Base-by-base conservation (phyloP, 2,329 filamentous ascomycete genomes). In the Zasmidium cellare region DNA sequence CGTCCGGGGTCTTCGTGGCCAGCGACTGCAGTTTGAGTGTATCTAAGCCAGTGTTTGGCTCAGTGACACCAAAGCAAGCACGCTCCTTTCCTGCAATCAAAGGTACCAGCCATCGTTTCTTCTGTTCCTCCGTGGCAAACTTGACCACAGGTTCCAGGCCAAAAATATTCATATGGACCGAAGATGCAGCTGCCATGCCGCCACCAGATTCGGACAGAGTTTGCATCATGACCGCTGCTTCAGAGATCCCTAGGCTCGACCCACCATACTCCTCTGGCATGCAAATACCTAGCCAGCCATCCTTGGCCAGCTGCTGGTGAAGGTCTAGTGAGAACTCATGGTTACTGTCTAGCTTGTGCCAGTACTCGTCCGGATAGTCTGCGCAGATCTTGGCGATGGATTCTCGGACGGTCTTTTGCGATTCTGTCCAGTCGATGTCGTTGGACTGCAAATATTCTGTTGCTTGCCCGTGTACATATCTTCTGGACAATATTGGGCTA, bases 1-100 rank as follows among this genome's bases (percentile, higher is more conserved):
- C 72, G n/a, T 73, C 67, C 7, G 62, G 38, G 18, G 60, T 59
- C 19, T 63, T 67, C 2, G 64, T 69, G 0, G 76, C 77, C 5
- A 67, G 56, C 0, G 74, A 75, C 55, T 76, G 72, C 19, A 79
- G 56, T 28, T 73, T 74, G 49, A 78, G 56, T 2, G 76, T 78
- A 44, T 78, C 75, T 2, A 78, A 68, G 0, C 76, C 76, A 22
- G 56, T 55, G 19, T 59, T 55, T 5, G 56, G 56, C 24, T 59
- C 56, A 18, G 53, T 56, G 11, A 56, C 89, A 9, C 89, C 89
- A 64, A 93, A 93, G 67, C 77, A 78, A 3, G 76, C 75, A 54
- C 72, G 63, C 55, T 79, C 74, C 28, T 69, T 64, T 3, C 77
- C 76, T 3, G 67, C 68, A 46, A 79, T 76, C 50, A 79, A 58